A percentile compares a stretch with the other conserved stretches of the same genome.
Evolutionary conservation across 2,329 filamentous ascomycete species (phyloP).

Genomic region (Oidium heveae): DNA sequence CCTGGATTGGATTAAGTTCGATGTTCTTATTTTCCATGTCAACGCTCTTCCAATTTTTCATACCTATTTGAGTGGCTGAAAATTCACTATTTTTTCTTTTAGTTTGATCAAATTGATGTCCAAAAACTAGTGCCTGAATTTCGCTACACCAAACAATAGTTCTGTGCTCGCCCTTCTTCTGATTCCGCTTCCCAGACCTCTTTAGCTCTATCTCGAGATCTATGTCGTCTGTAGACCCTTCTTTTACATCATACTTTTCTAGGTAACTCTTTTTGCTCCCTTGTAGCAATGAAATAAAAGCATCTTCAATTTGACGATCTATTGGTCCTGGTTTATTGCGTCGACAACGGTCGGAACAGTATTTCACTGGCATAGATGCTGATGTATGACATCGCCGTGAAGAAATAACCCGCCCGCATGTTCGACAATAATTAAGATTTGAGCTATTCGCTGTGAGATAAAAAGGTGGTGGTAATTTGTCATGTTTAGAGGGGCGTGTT

Average conservation of each 20-base stretch:
- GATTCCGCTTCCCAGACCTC: no score
- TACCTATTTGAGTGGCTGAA: conserved; percentile 16
- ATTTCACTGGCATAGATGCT: conserved; percentile 17
- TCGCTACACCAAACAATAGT: no score
- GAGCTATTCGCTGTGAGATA: conserved; percentile 12
- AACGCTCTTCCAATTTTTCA: conserved; percentile 18
- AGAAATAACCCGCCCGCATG: conserved; percentile 21
- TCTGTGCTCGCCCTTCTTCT: no score
- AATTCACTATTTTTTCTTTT: conserved; percentile 21
- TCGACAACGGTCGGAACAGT: conserved; percentile 30
- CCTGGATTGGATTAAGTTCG: background rate
- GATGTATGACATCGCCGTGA: background rate
- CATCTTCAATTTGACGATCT: conserved; percentile 26
- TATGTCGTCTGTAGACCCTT: conserved; percentile 6
- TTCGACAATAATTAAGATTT: conserved; percentile 26
- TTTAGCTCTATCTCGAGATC: background rate
- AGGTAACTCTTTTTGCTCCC: conserved; percentile 13
- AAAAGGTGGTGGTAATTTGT: no score
- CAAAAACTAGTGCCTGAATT: conserved; percentile 22
- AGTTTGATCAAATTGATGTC: conserved; percentile 18
- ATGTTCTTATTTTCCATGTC: conserved; percentile 19
- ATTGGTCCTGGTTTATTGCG: conserved; percentile 22
- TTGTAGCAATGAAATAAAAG: conserved; percentile 18
- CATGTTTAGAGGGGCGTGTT: no score
- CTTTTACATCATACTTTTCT: conserved; percentile 5